Conservation (phyloP, 495 filamentous ascomycete species). For the Xylaria cubensis region DNA sequence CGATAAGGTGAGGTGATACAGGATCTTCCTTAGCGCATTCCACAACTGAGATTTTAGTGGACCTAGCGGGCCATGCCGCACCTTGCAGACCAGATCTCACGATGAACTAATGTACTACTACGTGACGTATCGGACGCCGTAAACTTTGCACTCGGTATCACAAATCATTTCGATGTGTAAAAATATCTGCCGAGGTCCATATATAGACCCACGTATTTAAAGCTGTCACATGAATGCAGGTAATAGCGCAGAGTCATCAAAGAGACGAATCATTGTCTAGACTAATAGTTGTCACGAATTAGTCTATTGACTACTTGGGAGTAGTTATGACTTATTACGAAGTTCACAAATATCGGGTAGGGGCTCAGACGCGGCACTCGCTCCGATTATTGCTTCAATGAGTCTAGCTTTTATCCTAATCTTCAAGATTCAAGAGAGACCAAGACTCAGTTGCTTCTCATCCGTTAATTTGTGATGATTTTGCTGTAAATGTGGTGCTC, state of each 20-base stretch:
- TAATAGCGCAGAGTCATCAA: background rate
- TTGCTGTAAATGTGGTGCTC: background rate
- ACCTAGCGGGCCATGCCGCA: conserved; percentile 1
- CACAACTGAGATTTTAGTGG: conserved; percentile 17
- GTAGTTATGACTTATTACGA: background rate
- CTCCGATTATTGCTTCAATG: background rate
- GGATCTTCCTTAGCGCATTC: background rate
- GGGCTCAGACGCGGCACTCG: background rate
- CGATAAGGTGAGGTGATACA: background rate
- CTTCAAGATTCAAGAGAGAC: no score
- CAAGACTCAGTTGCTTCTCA: background rate
- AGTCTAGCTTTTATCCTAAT: background rate
- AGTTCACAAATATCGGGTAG: background rate
- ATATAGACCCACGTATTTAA: background rate
- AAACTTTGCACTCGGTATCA: background rate
- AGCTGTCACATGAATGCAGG: background rate
- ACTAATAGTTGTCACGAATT: background rate
- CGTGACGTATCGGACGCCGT: background rate
- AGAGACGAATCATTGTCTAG: background rate
- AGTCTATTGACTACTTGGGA: background rate
- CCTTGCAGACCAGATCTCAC: background rate
- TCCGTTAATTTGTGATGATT: background rate
- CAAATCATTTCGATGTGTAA: background rate
- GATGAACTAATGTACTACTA: background rate
- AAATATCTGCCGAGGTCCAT: background rate